Conservation (phyloP, 2,329 filamentous ascomycete species). For the Teratosphaeriaceae sp. region DNA sequence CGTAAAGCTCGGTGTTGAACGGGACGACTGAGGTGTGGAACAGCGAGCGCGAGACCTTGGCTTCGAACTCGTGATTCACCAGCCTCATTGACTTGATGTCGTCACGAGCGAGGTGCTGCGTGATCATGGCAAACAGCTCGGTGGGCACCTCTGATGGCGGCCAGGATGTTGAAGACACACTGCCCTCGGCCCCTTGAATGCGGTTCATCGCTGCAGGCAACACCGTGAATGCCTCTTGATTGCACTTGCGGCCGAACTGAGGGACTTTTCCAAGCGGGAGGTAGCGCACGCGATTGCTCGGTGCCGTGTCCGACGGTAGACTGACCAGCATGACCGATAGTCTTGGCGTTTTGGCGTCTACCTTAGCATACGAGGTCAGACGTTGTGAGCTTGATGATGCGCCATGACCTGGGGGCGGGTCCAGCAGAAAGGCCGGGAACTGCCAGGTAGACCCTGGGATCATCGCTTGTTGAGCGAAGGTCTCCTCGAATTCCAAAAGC, state of each 20-base stretch:
- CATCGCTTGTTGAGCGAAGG: too few relatives aligned
- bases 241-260: too few relatives aligned
- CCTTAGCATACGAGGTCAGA: background rate
- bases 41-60: conserved; percentile 50
- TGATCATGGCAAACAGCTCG: conserved; percentile 57
- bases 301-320: background rate
- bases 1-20: conserved; percentile 59
- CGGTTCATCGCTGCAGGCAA: conserved; percentile 14
- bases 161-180: conserved; percentile 24
- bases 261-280: too few relatives aligned
- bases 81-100: conserved; percentile 57
- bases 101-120: conserved; percentile 47
- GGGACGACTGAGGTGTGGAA: conserved; percentile 60
- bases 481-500: too few relatives aligned
- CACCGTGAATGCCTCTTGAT: conserved; percentile 11
- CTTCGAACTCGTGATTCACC: conserved; percentile 54
- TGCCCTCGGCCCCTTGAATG: conserved; percentile 6
- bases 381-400: background rate
- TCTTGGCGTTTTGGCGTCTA: background rate
- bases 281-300: conserved; percentile 12
- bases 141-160: conserved; percentile 45
- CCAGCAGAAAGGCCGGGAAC: too few relatives aligned
- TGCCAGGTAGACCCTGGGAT: too few relatives aligned
- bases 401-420: background rate
- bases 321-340: conserved; percentile 17